Conservation (phyloP, 1,284 basidiomycete species). For the Entoloma clypeatum region DNA sequence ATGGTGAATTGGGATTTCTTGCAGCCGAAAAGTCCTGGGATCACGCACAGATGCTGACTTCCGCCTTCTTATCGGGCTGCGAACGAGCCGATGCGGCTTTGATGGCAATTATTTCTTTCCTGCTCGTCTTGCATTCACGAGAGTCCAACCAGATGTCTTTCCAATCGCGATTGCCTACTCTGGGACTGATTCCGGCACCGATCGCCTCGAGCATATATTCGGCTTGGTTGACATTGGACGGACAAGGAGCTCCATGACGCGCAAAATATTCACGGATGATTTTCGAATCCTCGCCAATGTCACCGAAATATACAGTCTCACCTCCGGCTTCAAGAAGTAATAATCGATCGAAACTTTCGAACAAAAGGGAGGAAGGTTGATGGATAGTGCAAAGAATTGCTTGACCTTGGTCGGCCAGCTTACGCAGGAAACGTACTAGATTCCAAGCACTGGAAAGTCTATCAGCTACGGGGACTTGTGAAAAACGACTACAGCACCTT, state of each 20-base stretch:
- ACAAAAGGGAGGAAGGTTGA: slow-evolving; percentile 42
- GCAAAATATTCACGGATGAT: slow-evolving; percentile 70
- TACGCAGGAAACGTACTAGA: slow-evolving; percentile 78
- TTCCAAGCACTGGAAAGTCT: slow-evolving; percentile 63
- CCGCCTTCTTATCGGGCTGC: slow-evolving; percentile 35
- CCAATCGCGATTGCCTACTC: slow-evolving; percentile 72
- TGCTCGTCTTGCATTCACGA: slow-evolving; percentile 37
- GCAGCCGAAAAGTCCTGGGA: background rate
- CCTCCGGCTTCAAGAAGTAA: slow-evolving; percentile 64
- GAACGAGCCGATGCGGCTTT: slow-evolving; percentile 43
- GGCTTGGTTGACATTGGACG: slow-evolving; percentile 56
- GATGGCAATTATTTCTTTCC: slow-evolving; percentile 41
- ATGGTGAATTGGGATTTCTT: background rate
- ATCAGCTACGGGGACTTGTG: slow-evolving; percentile 2
- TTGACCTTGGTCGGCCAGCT: slow-evolving; percentile 83
- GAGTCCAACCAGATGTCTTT: slow-evolving; percentile 70
- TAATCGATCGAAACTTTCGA: slow-evolving; percentile 76
- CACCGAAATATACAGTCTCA: slow-evolving; percentile 78
- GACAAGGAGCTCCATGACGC: slow-evolving; percentile 59
- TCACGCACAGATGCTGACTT: slow-evolving; percentile 44
- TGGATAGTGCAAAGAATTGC: slow-evolving; percentile 78
- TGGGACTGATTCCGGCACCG: slow-evolving; percentile 66
- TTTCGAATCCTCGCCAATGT: slow-evolving; percentile 64
- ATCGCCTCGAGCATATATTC: slow-evolving; percentile 70
- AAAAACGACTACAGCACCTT: slow-evolving; percentile 24